Evolutionary conservation across 805 yeast genomes (phyloP).

Genomic region (Sugiyamaella qingdaonensis): DNA sequence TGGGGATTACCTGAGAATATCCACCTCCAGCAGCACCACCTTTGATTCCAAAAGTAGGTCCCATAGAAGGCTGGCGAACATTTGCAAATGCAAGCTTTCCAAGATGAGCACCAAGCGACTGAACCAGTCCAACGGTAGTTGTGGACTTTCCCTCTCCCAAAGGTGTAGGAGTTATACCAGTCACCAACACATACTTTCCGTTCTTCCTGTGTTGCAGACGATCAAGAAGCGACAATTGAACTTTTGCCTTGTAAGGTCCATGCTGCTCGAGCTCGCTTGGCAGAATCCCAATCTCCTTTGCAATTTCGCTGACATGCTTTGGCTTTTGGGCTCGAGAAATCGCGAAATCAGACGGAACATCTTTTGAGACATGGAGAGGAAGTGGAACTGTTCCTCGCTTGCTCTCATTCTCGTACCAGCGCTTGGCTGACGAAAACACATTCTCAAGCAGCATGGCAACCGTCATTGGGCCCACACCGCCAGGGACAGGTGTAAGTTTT

Average conservation of each 20-base stretch:
- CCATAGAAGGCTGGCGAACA: conserved; percentile 98
- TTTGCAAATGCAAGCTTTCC: conserved; percentile 82
- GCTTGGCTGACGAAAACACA: conserved; percentile 74
- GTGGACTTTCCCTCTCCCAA: conserved; percentile 98
- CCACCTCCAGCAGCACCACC: conserved; percentile 99
- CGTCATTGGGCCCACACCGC: conserved; percentile 99
- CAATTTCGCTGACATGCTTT: conserved; percentile 71
- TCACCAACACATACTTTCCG: conserved; percentile 86
- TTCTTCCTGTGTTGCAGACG: conserved; percentile 61
- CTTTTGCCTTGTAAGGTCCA: conserved; percentile 89
- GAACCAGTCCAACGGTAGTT: conserved; percentile 92
- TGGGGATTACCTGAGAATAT: conserved; percentile 94
- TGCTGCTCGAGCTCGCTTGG: conserved; percentile 79
- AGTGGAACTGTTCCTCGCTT: conserved; percentile 50
- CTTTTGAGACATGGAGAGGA: conserved; percentile 49
- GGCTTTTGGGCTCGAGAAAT: conserved; percentile 87
- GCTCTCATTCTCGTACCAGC: conserved; percentile 44
- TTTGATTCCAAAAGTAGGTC: conserved; percentile 97
- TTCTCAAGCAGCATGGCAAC: conserved; percentile 92
- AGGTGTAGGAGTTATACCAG: conserved; percentile 98
- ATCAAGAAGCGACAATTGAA: conserved; percentile 63
- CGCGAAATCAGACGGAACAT: conserved; percentile 89
- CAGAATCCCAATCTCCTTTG: conserved; percentile 74
- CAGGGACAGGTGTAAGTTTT: conserved; percentile 92
- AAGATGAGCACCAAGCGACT: conserved; percentile 89